Percentiles rank a stretch among this genome's conserved stretches.
Evolutionary conservation across 306 rosid species (phyloP).

Genomic region (Crotalaria pallida): DNA sequence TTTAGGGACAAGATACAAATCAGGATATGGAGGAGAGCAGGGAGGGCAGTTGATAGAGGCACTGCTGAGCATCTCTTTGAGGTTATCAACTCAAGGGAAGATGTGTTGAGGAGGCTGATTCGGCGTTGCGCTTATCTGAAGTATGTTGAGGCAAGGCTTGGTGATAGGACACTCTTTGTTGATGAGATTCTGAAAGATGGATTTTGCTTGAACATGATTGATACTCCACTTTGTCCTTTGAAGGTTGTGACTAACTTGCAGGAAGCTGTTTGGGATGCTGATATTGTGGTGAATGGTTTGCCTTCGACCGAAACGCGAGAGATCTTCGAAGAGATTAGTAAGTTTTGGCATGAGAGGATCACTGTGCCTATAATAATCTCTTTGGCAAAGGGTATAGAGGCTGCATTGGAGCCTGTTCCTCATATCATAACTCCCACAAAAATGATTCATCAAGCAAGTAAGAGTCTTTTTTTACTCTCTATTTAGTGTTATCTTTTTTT

Average conservation of each 20-base stretch:
- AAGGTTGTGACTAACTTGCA: constrained; percentile 93
- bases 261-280: constrained; percentile 99
- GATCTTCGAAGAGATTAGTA: constrained; percentile 81
- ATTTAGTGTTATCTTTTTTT: background rate
- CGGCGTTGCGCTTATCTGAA: constrained; percentile 81
- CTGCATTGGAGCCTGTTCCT: constrained; percentile 81
- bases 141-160: constrained; percentile 90
- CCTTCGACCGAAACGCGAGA: constrained; percentile 87
- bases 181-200: constrained; percentile 96
- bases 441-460: constrained; percentile 85
- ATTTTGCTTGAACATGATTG: constrained; percentile 88
- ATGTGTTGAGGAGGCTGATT: constrained; percentile 81
- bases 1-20: constrained; percentile 75
- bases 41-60: constrained; percentile 59
- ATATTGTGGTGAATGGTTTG: constrained; percentile 89
- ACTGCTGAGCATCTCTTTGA: constrained; percentile 86
- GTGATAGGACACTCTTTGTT: constrained; percentile 73
- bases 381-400: constrained; percentile 83
- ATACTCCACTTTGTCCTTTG: constrained; percentile 86
- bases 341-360: constrained; percentile 87
- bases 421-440: constrained; percentile 85
- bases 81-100: constrained; percentile 81
- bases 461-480: constrained; percentile 21
- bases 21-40: constrained; percentile 85
- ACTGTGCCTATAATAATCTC: constrained; percentile 77